phyloP scores from a whole-genome alignment of 441 rosid species.

The Viola pubescens region DNA sequence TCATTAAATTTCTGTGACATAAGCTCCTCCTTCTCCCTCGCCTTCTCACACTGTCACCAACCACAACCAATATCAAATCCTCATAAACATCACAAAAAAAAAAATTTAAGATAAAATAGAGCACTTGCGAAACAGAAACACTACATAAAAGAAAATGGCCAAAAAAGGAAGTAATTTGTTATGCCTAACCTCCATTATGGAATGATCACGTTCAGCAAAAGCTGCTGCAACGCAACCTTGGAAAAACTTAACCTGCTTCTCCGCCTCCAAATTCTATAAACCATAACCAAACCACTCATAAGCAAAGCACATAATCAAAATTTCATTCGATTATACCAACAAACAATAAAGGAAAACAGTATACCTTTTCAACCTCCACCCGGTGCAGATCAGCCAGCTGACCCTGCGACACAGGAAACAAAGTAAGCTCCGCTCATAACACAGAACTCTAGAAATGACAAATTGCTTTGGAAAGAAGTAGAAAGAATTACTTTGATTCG shows the following conservation, averaged over 20 bases:
- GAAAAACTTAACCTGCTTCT: constrained; percentile 91
- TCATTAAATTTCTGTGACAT: constrained; percentile 54
- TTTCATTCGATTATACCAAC: background rate
- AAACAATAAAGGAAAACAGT: constrained; percentile 12
- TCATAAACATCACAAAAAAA: constrained; percentile 7
- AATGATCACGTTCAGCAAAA: constrained; percentile 91
- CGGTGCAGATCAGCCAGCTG: constrained; percentile 86
- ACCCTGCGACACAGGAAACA: constrained; percentile 52
- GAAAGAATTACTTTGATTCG: constrained; percentile 55
- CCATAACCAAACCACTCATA: too few relatives aligned
- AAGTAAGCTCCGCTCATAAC: constrained; percentile 13
- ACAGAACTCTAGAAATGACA: background rate
- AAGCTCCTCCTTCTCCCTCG: constrained; percentile 78
- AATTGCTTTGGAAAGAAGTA: background rate
- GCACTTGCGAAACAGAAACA: too few relatives aligned
- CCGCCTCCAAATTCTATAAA: constrained; percentile 75
- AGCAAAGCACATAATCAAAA: too few relatives aligned
- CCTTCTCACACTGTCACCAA: constrained; percentile 81
- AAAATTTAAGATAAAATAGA: too few relatives aligned
- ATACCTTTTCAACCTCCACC: constrained; percentile 80
- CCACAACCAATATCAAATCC: constrained; percentile 10
- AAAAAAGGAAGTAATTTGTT: constrained; percentile 7
- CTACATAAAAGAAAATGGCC: too few relatives aligned
- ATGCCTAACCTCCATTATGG: constrained; percentile 77
- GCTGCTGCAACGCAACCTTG: constrained; percentile 97